These are phyloP conservation scores for Ascoidea rubescens DNA, from an alignment of 805 yeast species.

Conservation along the genomic window DNA sequence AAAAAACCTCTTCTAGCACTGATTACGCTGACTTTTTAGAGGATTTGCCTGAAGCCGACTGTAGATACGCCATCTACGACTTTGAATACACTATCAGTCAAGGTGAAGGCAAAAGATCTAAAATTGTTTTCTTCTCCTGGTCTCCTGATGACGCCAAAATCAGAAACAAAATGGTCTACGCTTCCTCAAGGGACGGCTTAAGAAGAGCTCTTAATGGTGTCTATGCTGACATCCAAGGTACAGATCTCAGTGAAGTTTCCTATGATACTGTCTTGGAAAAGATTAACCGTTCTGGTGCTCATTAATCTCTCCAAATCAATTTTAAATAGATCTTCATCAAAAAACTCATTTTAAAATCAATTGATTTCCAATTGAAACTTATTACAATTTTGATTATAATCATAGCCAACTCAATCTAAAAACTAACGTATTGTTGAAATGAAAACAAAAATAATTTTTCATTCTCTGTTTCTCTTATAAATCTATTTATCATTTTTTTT, in stretches of 20 bases:
- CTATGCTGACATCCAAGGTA: constrained; percentile 91
- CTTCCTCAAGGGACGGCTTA: constrained; percentile 94
- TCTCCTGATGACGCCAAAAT: constrained; percentile 96
- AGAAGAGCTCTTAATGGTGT: constrained; percentile 96
- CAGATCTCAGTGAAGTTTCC: constrained; percentile 94
- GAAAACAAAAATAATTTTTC: too few relatives aligned
- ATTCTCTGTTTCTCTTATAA: too few relatives aligned
- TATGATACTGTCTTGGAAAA: constrained; percentile 84
- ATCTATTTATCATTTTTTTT: not conserved
- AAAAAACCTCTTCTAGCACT: constrained; percentile 57
- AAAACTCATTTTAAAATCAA: not conserved
- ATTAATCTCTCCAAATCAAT: constrained; percentile 17
- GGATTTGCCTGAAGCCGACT: constrained; percentile 88
- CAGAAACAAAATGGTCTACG: constrained; percentile 94
- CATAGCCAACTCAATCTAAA: too few relatives aligned
- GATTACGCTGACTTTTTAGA: constrained; percentile 81
- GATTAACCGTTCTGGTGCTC: constrained; percentile 68
- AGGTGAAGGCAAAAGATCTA: constrained; percentile 90
- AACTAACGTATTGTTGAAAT: too few relatives aligned
- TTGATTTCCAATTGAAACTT: not conserved
- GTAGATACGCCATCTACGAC: constrained; percentile 94
- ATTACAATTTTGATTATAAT: too few relatives aligned
- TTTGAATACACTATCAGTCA: constrained; percentile 84
- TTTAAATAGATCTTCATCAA: not conserved
- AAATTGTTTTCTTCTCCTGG: constrained; percentile 71